Evolutionary conservation across 2,329 filamentous ascomycete species (phyloP), one percentile per base, ranked within the genome.

Genomic region (Hymenoscyphus salicellus): DNA sequence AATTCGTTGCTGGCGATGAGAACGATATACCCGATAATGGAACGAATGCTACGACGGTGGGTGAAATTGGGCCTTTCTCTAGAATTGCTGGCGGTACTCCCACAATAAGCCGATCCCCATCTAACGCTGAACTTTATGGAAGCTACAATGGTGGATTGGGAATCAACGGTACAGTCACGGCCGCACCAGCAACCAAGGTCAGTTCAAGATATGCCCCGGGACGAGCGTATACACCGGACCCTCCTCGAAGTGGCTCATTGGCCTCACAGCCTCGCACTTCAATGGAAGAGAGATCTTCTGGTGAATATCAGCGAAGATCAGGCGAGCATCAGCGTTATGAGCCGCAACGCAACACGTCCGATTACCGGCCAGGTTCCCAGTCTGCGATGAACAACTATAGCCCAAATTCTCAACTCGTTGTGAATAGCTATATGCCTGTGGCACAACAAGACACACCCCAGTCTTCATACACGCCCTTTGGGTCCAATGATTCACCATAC

Each of bases 1-100:
- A 93, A 73, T 99, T 99, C 74, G 93, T 99, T 66, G 88, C 91
- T 60, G 96, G 95, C 16, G 94, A 97, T 65, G 94, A 98, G 62
- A 86, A 86, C 61, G 90, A 92, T 60, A 82, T 82, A 38, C 82
- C 82, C 10, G 86, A 84, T 0, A 83, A 83, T 62, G 85, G 81
- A 8, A 81, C 85, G 14, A 81, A 80, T 5, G 83, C 82, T 61
- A 86, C 85, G 55, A 81, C 77, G 38, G 84, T 84, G 59, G 78
- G 76, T 23, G 89, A 91, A 65, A 77, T 84, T 61, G 92, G 93
- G 0, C 93, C 92, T 1, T 98, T 99, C 76, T 89, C 91, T 7
- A 89, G 89, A 62, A 86, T 97, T 61, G 83, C 90, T 32, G 86
- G 89, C n/a, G 87, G 87, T 33, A 91, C 90, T 1, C 90, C 91